These are phyloP conservation scores for Trichoderma lentiforme DNA, from an alignment of 2,329 filamentous ascomycete species.

Conservation along the genomic window DNA sequence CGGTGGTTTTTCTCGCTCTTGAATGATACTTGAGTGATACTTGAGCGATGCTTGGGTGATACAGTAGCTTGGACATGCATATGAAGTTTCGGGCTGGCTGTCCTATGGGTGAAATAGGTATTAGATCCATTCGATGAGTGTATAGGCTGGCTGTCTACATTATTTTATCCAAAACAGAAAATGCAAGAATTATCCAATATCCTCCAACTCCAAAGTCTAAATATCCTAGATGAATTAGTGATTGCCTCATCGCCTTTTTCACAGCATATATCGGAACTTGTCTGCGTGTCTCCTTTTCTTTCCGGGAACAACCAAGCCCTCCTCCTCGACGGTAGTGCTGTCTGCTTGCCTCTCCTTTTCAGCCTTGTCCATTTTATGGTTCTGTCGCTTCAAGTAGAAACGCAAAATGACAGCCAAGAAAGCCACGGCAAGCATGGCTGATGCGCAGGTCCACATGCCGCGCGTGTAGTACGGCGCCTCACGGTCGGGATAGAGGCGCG, in stretches of 20 bases:
- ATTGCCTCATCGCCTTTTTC: conserved; percentile 18
- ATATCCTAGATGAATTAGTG: not conserved
- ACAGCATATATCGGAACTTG: conserved; percentile 49
- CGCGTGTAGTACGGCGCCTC: conserved; percentile 60
- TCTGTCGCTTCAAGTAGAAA: conserved; percentile 49
- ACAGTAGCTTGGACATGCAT: not conserved
- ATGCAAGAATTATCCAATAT: not conserved
- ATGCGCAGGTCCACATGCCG: conserved; percentile 62
- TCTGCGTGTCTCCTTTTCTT: conserved; percentile 24
- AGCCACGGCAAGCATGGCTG: conserved; percentile 61
- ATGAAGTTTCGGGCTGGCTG: not conserved
- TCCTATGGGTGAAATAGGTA: not conserved
- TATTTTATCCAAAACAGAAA: not conserved
- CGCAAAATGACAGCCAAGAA: conserved; percentile 53
- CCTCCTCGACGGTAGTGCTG: conserved; percentile 35
- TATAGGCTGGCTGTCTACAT: not conserved
- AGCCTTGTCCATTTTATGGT: conserved; percentile 42
- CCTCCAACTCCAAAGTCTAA: conserved; percentile 12
- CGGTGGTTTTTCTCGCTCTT: conserved; percentile 5
- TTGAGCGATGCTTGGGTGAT: not conserved
- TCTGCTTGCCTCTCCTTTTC: conserved; percentile 27
- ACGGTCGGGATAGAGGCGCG: conserved; percentile 58
- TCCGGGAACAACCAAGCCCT: conserved; percentile 37
- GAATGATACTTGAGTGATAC: not conserved
- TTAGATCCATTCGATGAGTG: conserved; percentile 4